Conservation (phyloP, 345 rosid species). For the Carallia brachiata region DNA sequence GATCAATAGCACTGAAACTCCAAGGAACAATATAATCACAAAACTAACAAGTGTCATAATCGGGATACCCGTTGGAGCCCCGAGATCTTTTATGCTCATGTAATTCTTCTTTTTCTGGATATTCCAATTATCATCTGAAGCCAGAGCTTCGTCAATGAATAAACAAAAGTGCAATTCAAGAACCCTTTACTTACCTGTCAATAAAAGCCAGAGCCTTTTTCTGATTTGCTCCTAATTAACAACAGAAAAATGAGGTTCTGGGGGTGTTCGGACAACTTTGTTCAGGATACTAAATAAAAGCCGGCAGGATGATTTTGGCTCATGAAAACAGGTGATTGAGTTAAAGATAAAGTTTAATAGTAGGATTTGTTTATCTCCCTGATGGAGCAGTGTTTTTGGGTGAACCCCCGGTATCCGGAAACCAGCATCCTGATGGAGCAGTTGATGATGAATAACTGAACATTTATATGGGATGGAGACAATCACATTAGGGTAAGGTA, state of each 20-base stretch:
- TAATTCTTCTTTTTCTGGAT: constrained; percentile 3
- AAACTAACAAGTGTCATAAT: constrained; percentile 35
- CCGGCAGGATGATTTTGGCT: neutral
- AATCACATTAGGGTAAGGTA: too few species aligned
- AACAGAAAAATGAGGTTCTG: neutral
- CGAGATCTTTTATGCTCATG: constrained; percentile 15
- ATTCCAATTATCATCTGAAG: neutral
- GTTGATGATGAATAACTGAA: constrained; percentile 15
- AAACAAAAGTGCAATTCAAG: neutral
- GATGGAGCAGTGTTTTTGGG: constrained; percentile 17
- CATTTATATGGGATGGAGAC: too few species aligned
- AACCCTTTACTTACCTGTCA: neutral
- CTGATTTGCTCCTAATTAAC: too few species aligned
- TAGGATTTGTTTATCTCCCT: constrained; percentile 12
- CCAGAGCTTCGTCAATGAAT: neutral
- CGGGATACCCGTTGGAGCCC: constrained; percentile 14
- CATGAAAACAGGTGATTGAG: neutral
- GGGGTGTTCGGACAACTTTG: neutral
- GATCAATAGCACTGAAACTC: constrained; percentile 34
- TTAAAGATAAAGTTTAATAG: neutral
- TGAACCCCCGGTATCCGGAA: too few species aligned
- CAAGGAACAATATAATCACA: constrained; percentile 37
- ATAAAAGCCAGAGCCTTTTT: too few species aligned
- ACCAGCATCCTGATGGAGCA: constrained; percentile 12
- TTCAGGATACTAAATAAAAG: neutral